Evolutionary conservation across 2,329 filamentous ascomycete genomes (phyloP).

Genomic region (Arthrobotrys entomopaga): DNA sequence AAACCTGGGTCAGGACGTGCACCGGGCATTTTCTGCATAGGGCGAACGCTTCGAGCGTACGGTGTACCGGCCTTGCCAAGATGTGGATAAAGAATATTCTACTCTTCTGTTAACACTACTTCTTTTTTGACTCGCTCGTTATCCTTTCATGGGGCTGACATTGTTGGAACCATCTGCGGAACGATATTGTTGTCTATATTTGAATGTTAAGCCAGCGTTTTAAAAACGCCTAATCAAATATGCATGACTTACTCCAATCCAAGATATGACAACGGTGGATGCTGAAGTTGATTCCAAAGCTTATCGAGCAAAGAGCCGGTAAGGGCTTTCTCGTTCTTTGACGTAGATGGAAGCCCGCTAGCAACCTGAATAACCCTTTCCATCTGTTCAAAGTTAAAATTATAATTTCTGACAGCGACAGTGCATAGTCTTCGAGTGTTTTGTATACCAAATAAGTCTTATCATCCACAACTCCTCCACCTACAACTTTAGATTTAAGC

Average conservation of each 20-base stretch:
- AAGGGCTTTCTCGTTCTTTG: constrained; percentile 62
- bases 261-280: constrained; percentile 53
- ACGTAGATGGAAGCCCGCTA: constrained; percentile 71
- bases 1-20: constrained; percentile 73
- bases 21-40: constrained; percentile 68
- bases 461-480: constrained; percentile 38
- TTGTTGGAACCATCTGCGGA: constrained; percentile 53
- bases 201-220: neutral
- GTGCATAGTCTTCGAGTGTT: neutral
- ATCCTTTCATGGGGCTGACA: constrained; percentile 18
- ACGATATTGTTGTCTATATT: constrained; percentile 42
- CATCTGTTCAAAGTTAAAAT: constrained; percentile 55
- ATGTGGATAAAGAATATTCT: constrained; percentile 72
- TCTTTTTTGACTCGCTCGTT: neutral
- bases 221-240: neutral
- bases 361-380: constrained; percentile 68
- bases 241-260: constrained; percentile 35
- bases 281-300: constrained; percentile 54
- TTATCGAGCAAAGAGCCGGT: constrained; percentile 51
- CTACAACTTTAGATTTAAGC: constrained; percentile 41
- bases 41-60: constrained; percentile 74
- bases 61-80: constrained; percentile 73
- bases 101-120: neutral
- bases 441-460: constrained; percentile 52
- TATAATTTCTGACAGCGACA: neutral